A percentile compares a stretch with the other conserved stretches of the same genome.
Evolutionary conservation across 768 basidiomycete genomes (phyloP).

Genomic region (Leccinum imitatum): DNA sequence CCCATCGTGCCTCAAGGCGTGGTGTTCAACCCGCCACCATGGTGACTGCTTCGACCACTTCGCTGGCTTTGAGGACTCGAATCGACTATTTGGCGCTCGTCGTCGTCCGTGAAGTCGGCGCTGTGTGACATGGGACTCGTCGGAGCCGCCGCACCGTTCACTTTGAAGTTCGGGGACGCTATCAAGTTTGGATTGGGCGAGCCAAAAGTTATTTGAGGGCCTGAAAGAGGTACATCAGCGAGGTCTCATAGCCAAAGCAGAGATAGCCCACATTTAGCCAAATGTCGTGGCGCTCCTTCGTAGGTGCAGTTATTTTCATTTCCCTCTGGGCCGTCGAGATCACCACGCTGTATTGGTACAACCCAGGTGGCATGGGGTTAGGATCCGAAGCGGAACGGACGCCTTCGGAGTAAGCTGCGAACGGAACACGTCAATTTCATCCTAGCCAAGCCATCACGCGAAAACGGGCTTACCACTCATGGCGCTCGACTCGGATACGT

Average conservation of each 20-base stretch:
- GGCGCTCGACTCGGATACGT: slow-evolving; percentile 87
- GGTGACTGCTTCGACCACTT: slow-evolving; percentile 57
- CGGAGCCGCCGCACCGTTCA: slow-evolving; percentile 38
- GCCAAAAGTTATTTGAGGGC: slow-evolving; percentile 89
- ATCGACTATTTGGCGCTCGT: slow-evolving; percentile 44
- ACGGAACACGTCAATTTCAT: slow-evolving; percentile 3
- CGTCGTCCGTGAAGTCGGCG: slow-evolving; percentile 50
- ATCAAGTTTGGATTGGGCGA: slow-evolving; percentile 50
- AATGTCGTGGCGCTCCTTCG: slow-evolving; percentile 85
- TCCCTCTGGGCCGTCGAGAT: slow-evolving; percentile 92
- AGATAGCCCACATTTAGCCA: slow-evolving; percentile 78
- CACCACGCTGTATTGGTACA: slow-evolving; percentile 90
- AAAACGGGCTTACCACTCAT: slow-evolving; percentile 81
- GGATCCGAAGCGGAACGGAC: slow-evolving; percentile 91
- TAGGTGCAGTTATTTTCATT: slow-evolving; percentile 91
- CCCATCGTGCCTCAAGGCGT: slow-evolving; percentile 78
- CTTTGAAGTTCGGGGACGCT: slow-evolving; percentile 29
- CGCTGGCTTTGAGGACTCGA: slow-evolving; percentile 76
- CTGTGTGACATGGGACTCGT: slow-evolving; percentile 50
- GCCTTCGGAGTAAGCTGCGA: slow-evolving; percentile 85
- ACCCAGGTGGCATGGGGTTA: slow-evolving; percentile 93
- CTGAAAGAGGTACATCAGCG: slow-evolving; percentile 40
- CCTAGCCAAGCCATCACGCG: slow-evolving; percentile 2
- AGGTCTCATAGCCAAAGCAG: slow-evolving; percentile 7
- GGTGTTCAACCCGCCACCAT: slow-evolving; percentile 65